phyloP scores from a whole-genome alignment of 306 rosid species.

The Vicia villosa region DNA sequence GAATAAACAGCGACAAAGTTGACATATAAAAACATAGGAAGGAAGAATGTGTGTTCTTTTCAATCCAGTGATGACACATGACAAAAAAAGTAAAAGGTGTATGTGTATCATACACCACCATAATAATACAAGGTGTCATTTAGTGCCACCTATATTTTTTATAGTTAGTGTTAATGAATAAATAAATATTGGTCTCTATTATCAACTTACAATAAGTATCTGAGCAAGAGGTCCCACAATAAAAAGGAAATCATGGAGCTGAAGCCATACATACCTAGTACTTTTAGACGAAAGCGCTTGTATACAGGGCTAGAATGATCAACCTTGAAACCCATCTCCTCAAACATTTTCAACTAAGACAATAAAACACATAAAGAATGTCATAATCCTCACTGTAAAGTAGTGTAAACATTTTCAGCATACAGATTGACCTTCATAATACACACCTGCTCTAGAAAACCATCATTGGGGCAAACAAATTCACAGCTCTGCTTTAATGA shows the following conservation, averaged over 20 bases:
- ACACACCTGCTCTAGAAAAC: conserved; percentile 84
- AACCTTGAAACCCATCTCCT: conserved; percentile 91
- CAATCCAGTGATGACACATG: conserved; percentile 28
- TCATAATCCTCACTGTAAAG: conserved; percentile 12
- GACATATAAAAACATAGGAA: not conserved
- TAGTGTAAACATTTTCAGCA: not conserved
- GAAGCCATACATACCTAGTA: conserved; percentile 68
- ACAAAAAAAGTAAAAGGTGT: conserved; percentile 21
- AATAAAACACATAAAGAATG: conserved; percentile 14
- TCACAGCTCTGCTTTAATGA: conserved; percentile 77
- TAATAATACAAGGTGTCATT: not conserved
- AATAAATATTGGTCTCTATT: no score
- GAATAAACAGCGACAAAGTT: conserved; percentile 8
- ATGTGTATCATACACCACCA: not conserved
- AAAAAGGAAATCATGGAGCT: conserved; percentile 7
- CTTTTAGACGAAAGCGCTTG: conserved; percentile 77
- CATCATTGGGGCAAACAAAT: conserved; percentile 94
- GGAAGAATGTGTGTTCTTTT: not conserved
- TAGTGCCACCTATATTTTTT: conserved; percentile 1
- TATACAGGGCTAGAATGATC: conserved; percentile 71
- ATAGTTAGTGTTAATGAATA: no score
- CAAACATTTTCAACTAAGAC: conserved; percentile 77
- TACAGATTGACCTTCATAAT: conserved; percentile 24
- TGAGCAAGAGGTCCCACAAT: not conserved
- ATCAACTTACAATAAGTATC: not conserved